phyloP scores from a whole-genome alignment of 2,329 filamentous ascomycete species.

The Juglanconis oblonga region DNA sequence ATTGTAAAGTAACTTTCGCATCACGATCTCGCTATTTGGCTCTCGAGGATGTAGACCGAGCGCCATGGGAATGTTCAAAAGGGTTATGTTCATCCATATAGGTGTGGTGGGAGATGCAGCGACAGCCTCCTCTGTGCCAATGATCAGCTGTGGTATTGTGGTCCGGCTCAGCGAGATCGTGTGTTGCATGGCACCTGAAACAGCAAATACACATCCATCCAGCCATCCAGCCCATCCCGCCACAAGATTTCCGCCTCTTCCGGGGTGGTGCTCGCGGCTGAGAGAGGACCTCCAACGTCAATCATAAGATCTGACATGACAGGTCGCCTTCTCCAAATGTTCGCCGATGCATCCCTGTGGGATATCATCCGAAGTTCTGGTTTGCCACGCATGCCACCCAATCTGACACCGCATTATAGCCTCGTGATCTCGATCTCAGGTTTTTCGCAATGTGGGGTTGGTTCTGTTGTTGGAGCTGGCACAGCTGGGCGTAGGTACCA shows the following conservation, averaged over 20 bases:
- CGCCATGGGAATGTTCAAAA: background rate
- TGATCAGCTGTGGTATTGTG: background rate
- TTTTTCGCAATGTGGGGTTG: background rate
- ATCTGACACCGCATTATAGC: background rate
- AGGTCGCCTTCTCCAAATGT: background rate
- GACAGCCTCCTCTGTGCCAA: background rate
- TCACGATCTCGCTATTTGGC: background rate
- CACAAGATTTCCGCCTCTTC: background rate
- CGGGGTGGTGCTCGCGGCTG: background rate
- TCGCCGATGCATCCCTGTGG: background rate
- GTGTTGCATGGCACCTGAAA: background rate
- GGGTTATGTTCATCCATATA: background rate
- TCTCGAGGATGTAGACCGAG: background rate
- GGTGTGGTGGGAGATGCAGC: background rate
- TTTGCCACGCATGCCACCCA: background rate
- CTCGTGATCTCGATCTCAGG: background rate
- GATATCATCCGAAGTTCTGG: conserved; percentile 1
- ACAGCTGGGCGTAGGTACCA: background rate
- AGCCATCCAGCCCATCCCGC: too few relatives aligned
- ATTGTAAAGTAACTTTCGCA: too few relatives aligned
- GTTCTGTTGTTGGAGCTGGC: background rate
- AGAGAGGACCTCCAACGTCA: background rate
- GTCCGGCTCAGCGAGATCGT: background rate
- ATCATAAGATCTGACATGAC: background rate
- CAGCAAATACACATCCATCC: background rate